Percentiles rank a stretch among this genome's conserved stretches.
phyloP scores from a whole-genome alignment of 1,284 basidiomycete species.

The Ceratorhiza oryzae-sativae region DNA sequence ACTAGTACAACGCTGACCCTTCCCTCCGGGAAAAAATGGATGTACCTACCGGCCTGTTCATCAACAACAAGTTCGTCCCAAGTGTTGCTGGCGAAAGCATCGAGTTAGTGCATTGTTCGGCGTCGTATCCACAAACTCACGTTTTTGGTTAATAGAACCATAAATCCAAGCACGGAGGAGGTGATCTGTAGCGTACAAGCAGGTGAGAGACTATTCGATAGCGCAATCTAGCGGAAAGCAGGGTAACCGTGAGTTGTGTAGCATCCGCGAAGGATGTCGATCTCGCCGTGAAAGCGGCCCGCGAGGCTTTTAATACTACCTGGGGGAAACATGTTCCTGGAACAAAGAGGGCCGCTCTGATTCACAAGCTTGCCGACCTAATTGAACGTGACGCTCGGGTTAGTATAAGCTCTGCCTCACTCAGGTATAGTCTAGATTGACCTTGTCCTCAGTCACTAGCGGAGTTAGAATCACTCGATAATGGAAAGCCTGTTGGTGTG shows the following conservation, averaged over 20 bases:
- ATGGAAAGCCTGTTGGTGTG: conserved; percentile 83
- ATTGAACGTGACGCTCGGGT: conserved; percentile 85
- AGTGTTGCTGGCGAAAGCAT: conserved; percentile 49
- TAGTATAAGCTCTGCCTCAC: neutral
- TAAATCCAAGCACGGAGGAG: conserved; percentile 80
- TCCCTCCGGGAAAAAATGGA: conserved; percentile 57
- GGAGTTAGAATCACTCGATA: conserved; percentile 81
- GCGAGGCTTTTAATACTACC: conserved; percentile 82
- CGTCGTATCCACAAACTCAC: conserved; percentile 38
- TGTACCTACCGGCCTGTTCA: conserved; percentile 86
- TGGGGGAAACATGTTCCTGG: conserved; percentile 91
- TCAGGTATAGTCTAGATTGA: neutral
- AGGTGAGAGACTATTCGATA: conserved; percentile 55
- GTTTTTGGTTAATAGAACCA: conserved; percentile 55
- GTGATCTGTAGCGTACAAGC: conserved; percentile 69
- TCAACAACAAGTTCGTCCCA: conserved; percentile 83
- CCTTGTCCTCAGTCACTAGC: conserved; percentile 73
- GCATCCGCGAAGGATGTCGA: conserved; percentile 82
- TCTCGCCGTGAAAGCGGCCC: conserved; percentile 80
- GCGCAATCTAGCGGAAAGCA: neutral
- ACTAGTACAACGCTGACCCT: conserved; percentile 43
- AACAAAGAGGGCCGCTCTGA: conserved; percentile 76
- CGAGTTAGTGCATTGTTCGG: conserved; percentile 55
- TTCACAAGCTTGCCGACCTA: conserved; percentile 89
- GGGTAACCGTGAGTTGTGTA: conserved; percentile 49